Base-by-base conservation (phyloP, 176 grass and related monocot genomes). In the Dactylis glomerata region DNA sequence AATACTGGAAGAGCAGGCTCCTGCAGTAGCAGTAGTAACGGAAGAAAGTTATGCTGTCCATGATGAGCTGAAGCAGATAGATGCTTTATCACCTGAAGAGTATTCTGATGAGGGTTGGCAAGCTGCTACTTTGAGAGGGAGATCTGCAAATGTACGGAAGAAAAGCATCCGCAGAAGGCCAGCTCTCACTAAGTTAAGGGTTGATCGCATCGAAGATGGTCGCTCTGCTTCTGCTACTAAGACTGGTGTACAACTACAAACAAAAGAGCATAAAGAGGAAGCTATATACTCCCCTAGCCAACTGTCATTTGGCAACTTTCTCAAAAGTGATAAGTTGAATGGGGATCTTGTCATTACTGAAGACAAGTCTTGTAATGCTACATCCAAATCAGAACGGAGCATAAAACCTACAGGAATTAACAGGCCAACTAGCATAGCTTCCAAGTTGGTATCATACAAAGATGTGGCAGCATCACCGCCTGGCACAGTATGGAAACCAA, bases 51-150 rank as follows among this genome's bases (percentile, higher is more conserved):
- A 88, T 79, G 26, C 26, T 71, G 51, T 74, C 73, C 77, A 85
- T 77, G 44, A 87, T 46, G 90, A 90, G 64, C 75, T 86, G 58
- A 86, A 81, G 82, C 86, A 92, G 41, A 37, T 19, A 8, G 88
- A 86, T 57, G 55, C 82, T 83, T 68, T 94, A 66, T 96, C 88
- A 61, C 87, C 97, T 84, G 89, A 92, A 84, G 93, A 99, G 87
- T 96, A 92, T 86, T 92, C 96, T 82, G 93, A 99, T 87, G 97
- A 96, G 83, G 93, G 97, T 38, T 99, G 97, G 97, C 97, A 99
- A 88, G 92, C 89, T 80, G 93, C 97, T 72, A 90, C 12, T 63
- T 92, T 92, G 75, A 95, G 84, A 88, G 93, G 91, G 51, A 80
- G 92, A 26, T 91, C 86, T 55, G 84, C 86, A 64, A 91, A 92